Base-by-base conservation (phyloP, 306 rosid species). In the Prunus mume region DNA sequence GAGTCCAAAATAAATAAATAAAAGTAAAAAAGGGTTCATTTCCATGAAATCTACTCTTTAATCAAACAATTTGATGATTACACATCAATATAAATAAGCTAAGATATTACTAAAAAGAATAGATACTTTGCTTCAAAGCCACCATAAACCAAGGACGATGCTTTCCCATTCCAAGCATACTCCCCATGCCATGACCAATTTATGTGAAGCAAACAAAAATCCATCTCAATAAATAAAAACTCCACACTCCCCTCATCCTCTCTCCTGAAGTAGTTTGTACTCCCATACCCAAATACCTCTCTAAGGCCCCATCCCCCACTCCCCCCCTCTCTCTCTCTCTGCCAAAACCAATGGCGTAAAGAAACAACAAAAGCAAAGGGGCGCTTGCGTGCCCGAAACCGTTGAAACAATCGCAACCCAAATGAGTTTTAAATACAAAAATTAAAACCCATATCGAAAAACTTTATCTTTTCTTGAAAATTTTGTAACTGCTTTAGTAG, bases 81-180 rank as follows among this genome's bases (percentile, higher is more conserved):
- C 22, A 14, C 66, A 15, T 18, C 3, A 14, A 4, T 30, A 78
- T 56, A 25, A 55, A 61, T 6, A 71, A 38, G 6, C 54, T 38
- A 27, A 1, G 12, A 15, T 1, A 51, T 52, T 22, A 52, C 65
- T 38, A n/a, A 12, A 68, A 46, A 73, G 62, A 30, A 75, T 19
- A 70, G 76, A 83, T 89, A 45, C 95, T 90, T 92, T 83, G 85
- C 96, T 88, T 88, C 76, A 69, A 92, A 86, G 90, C 78, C 76
- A 24, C 73, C 54, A 71, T 79, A 84, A 81, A 69, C 30, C 19
- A 58, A 78, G 72, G 20, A 7, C 12, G 54, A 38, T 47, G 1
- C 77, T 77, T 85, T 82, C 49, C 89, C 84, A 66, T 79, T 71
- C 74, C 60, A 73, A 38, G 43, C 69, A 75, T 57, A 34, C 54